Evolutionary conservation across 2,329 filamentous ascomycete species (phyloP).

Genomic region (Drechslerella dactyloides): DNA sequence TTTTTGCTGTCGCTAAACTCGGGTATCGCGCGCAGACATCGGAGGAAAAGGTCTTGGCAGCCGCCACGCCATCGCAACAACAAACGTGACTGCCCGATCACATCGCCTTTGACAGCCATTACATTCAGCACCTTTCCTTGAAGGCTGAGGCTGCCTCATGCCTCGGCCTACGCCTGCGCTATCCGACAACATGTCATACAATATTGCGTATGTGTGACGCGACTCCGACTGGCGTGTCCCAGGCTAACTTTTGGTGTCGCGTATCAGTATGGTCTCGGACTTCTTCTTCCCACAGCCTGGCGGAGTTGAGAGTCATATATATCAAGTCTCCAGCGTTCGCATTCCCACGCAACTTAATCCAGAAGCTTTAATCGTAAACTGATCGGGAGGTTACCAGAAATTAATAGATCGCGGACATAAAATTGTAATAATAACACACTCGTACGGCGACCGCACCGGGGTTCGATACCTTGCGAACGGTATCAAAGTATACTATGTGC

Average conservation of each 20-base stretch:
- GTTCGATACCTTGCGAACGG: conserved; percentile 96
- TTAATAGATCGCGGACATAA: conserved; percentile 97
- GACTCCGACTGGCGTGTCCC: conserved; percentile 1
- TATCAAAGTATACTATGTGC: conserved; percentile 96
- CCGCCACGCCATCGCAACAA: conserved; percentile 28
- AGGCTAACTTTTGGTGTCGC: conserved; percentile 32
- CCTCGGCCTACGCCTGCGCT: conserved; percentile 4
- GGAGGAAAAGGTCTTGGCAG: conserved; percentile 29
- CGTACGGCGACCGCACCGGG: conserved; percentile 87
- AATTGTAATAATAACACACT: conserved; percentile 96
- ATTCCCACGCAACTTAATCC: neutral
- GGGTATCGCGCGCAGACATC: neutral
- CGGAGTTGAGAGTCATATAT: conserved; percentile 97
- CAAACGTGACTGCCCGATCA: conserved; percentile 8
- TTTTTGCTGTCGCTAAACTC: conserved; percentile 38
- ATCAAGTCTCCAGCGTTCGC: conserved; percentile 81
- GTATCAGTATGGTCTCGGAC: conserved; percentile 85
- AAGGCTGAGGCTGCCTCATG: conserved; percentile 30
- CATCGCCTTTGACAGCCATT: neutral
- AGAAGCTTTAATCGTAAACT: conserved; percentile 3
- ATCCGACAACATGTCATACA: conserved; percentile 67
- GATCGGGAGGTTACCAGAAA: conserved; percentile 65
- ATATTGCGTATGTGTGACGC: conserved; percentile 67
- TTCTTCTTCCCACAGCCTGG: conserved; percentile 99
- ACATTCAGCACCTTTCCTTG: neutral